Base-by-base conservation (phyloP, 305 asterid species). In the Fraxinus angustifolia region DNA sequence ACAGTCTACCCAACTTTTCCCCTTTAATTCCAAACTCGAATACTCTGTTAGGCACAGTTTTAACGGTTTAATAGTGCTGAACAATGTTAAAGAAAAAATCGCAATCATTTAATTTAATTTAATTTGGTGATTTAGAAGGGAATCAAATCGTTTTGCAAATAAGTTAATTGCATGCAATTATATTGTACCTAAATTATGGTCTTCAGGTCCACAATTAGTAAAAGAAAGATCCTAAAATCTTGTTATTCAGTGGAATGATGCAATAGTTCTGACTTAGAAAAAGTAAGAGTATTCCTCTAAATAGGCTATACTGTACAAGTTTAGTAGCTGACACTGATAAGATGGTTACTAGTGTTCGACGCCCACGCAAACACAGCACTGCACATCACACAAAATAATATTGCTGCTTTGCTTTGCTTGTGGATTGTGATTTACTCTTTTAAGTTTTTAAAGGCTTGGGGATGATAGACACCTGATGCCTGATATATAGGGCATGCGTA, bases 261-360 rank as follows among this genome's bases (percentile, higher is more conserved):
- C 85, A 83, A 87, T 79, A 77, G 31, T 71, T 86, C 74, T 48
- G 79, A 72, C 75, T 4, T 48, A 3, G 62, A 74, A 77, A 65
- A 77, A 65, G 65, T 80, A 75, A 65, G 67, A 68, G 73, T 67
- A 67, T 8, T 67, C 17, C 35, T 26, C 17, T 28, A 67, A 67
- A 23, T 23, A 23, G 34, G 35, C 8, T 26, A 26, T 26, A 10
- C 73, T 85, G 79, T 74, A 35, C 76, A 81, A 77, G 86, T 80
- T 35, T 76, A 60, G 88, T 87, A 83, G 86, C 81, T 88, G 94
- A 81, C 91, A 87, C 76, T 88, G 97, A 92, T 77, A 87, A 88
- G 97, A 93, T 88, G 97, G 95, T 91, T 88, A 90, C 84, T 85
- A 87, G 89, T 84, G 70, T 84, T 83, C 73, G 48, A 87, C 88